Evolutionary conservation across 2,329 filamentous ascomycete genomes (phyloP), one percentile per base, ranked within the genome.

Genomic region (Cercospora berteroae): DNA sequence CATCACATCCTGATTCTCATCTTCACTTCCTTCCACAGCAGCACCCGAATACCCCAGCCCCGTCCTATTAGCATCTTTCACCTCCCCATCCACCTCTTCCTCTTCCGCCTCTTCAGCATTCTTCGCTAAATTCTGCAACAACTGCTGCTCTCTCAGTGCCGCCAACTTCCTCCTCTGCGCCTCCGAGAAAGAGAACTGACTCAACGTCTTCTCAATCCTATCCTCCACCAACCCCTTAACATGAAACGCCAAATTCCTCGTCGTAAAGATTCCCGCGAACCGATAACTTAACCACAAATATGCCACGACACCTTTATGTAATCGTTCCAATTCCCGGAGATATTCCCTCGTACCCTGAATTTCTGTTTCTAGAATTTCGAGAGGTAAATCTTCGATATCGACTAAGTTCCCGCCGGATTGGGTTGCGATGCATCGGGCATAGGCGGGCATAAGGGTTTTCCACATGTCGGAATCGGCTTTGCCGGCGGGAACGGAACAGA

Each of bases 211-310:
- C 70, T 90, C 86, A 75, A 98, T 94, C 76, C 87, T 88, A 61
- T 88, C 84, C 80, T 97, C 94, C 1, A 94, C 89, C 60, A 96
- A 77, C 6, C 81, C 79, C 76, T 97, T 96, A 59, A 92, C 87
- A 76, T 97, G 89, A 70, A 91, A 90, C 0, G 92, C 93, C 52
- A 97, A 83, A 0, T 83, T 83, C 73, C 94, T 87, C 70, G 89
- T 91, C 5, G 83, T 86, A 78, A 97, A 96, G 60, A 96, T 85
- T 59, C 92, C 91, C 3, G 88, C 84, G 78, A 94, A 96, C 6
- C 94, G 89, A 79, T 94, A 98, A 73, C 91, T 94, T 16, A 99
- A 84, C 95, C 95, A 99, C 1, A 96, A 84, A 77, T 98, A 99
- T 57, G 94, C 82, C 55, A 94, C 92, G 42, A 99, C 82, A 29